Evolutionary conservation across 139 green algal species (phyloP).

Genomic region (Diplosphaera chodatii): DNA sequence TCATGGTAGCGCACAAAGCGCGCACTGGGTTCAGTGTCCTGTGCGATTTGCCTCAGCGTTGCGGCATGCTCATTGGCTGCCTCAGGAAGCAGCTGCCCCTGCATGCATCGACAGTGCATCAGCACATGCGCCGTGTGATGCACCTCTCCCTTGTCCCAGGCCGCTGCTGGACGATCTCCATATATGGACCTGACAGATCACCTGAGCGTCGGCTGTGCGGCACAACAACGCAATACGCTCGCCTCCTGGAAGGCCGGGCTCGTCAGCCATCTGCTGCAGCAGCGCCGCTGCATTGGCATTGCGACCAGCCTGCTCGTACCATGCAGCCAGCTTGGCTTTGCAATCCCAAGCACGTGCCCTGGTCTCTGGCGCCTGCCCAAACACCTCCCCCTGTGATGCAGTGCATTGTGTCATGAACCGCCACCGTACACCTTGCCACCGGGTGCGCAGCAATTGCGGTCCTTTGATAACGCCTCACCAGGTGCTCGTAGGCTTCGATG

Average conservation of each 20-base stretch:
- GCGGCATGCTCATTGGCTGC: conserved; percentile 26
- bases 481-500: conserved; percentile 24
- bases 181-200: too few species aligned
- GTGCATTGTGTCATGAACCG: too few species aligned
- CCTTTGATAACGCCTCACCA: too few species aligned
- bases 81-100: conserved; percentile 20
- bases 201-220: conserved; percentile 45
- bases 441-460: too few species aligned
- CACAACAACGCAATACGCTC: conserved; percentile 33
- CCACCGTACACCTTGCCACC: too few species aligned
- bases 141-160: too few species aligned
- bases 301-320: neutral
- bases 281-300: neutral
- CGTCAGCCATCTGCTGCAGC: conserved; percentile 14
- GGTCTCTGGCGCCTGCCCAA: neutral
- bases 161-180: too few species aligned
- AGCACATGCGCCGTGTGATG: too few species aligned
- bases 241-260: conserved; percentile 19
- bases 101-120: neutral
- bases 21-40: conserved; percentile 17
- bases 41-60: conserved; percentile 40
- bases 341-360: neutral
- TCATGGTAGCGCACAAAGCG: conserved; percentile 51
- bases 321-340: conserved; percentile 7
- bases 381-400: neutral